Conservation (phyloP, 495 filamentous ascomycete genomes). For the Penicillium pulvis region DNA sequence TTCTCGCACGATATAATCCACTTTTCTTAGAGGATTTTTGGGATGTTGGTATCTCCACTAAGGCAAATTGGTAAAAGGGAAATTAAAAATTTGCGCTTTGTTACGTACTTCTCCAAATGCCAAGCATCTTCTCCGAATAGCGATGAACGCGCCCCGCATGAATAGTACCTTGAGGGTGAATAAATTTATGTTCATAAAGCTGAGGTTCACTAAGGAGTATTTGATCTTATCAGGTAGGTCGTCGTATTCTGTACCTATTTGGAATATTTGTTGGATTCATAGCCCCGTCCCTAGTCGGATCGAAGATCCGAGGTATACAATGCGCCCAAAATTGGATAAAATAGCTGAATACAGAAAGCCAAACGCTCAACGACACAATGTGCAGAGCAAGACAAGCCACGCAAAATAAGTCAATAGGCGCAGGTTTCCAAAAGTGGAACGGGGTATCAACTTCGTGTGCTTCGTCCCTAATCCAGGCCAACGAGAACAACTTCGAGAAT, state of each 20-base stretch:
- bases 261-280: slow-evolving; percentile 14
- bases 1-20: neutral
- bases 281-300: slow-evolving; percentile 18
- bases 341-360: slow-evolving; percentile 4
- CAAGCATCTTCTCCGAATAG: neutral
- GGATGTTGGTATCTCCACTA: neutral
- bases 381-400: slow-evolving; percentile 3
- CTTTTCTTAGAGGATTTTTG: neutral
- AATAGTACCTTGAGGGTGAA: neutral
- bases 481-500: slow-evolving; percentile 15
- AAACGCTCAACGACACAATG: slow-evolving; percentile 21
- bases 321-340: slow-evolving; percentile 12
- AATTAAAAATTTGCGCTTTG: neutral
- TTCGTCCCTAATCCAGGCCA: slow-evolving; percentile 33
- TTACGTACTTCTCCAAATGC: neutral
- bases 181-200: neutral
- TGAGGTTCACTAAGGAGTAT: neutral
- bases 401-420: slow-evolving; percentile 14
- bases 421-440: slow-evolving; percentile 20
- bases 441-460: slow-evolving; percentile 48
- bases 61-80: neutral
- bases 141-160: neutral
- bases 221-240: slow-evolving; percentile 9
- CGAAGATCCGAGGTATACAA: slow-evolving; percentile 18
- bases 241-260: slow-evolving; percentile 27